phyloP scores from a whole-genome alignment of 129 eudicot species.

The Daucus carota region DH1_v3.0 NC_030383.2:53658001-53658500 shows the following conservation, averaged over 20 bases:
- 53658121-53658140: too few species aligned
- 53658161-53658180: constrained; percentile 54
- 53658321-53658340: constrained; percentile 65
- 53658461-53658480: background rate
- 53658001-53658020: background rate
- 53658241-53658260: constrained; percentile 74
- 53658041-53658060: background rate
- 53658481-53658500: background rate
- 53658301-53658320: constrained; percentile 72
- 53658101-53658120: too few species aligned
- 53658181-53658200: constrained; percentile 31
- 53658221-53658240: constrained; percentile 65
- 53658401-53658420: constrained; percentile 77
- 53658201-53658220: constrained; percentile 53
- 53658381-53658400: constrained; percentile 56
- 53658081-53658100: too few species aligned
- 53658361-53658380: constrained; percentile 74
- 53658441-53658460: background rate
- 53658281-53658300: constrained; percentile 88
- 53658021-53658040: background rate
- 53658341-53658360: constrained; percentile 80
- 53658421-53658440: background rate
- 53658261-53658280: constrained; percentile 81
- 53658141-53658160: too few species aligned
- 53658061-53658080: background rate